phyloP scores from a whole-genome alignment of 768 basidiomycete genomes.

The Lentinus brumalis region DNA sequence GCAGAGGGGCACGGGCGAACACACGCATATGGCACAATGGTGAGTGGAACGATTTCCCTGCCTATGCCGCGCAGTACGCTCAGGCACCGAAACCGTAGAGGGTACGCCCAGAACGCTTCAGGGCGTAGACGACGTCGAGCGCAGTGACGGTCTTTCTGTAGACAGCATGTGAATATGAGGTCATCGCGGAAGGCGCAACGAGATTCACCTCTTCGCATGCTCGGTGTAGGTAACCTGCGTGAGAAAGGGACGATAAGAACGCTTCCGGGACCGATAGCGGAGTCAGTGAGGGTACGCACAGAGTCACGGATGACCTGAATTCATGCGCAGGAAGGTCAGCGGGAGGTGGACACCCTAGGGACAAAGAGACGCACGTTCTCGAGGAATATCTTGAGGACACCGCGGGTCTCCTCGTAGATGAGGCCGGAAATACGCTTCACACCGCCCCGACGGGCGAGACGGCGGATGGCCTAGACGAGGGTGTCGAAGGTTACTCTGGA shows the following conservation, averaged over 20 bases:
- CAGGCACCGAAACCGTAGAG: conserved; percentile 59
- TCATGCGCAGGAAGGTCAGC: not conserved
- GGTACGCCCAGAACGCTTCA: conserved; percentile 51
- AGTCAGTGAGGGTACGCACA: conserved; percentile 31
- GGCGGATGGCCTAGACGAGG: conserved; percentile 65
- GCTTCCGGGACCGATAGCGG: not conserved
- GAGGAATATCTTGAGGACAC: conserved; percentile 93
- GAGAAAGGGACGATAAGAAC: conserved; percentile 4
- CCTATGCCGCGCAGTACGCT: conserved; percentile 5
- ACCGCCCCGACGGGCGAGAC: conserved; percentile 96
- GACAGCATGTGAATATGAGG: not conserved
- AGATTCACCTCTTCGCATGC: conserved; percentile 55
- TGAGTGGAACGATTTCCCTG: too few species aligned
- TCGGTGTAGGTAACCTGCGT: conserved; percentile 63
- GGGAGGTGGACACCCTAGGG: not conserved
- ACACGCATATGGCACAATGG: not conserved
- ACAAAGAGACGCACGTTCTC: conserved; percentile 65
- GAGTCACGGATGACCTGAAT: conserved; percentile 60
- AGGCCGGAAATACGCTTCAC: conserved; percentile 95
- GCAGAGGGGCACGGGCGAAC: not conserved
- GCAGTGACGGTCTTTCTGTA: conserved; percentile 45
- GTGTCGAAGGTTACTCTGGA: not conserved
- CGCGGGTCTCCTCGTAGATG: conserved; percentile 95
- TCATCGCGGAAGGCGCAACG: not conserved
- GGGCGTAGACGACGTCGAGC: conserved; percentile 53